Evolutionary conservation across 345 rosid genomes (phyloP).

Genomic region (Citrus reticulata): DNA sequence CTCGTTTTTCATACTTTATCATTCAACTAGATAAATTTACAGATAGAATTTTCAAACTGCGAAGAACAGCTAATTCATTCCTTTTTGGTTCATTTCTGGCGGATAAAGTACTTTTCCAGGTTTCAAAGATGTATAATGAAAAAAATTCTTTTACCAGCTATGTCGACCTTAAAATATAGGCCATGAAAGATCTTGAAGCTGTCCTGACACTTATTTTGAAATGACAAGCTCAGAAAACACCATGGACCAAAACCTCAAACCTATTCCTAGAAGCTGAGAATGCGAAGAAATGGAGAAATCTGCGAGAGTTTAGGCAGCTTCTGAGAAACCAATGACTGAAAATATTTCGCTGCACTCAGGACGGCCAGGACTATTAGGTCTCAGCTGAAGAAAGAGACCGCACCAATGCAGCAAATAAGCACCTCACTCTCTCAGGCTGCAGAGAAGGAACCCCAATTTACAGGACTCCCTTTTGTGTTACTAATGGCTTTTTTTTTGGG

Average conservation of each 20-base stretch:
- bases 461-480: no score
- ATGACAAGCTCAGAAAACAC: conserved; percentile 43
- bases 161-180: conserved; percentile 87
- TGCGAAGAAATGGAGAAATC: conserved; percentile 68
- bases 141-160: conserved; percentile 83
- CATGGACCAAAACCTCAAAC: conserved; percentile 62
- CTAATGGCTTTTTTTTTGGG: no score
- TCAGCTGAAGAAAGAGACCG: conserved; percentile 85
- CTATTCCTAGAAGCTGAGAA: conserved; percentile 84
- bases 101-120: neutral
- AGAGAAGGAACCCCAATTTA: no score
- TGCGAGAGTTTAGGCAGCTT: conserved; percentile 53
- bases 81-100: conserved; percentile 5
- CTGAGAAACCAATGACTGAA: conserved; percentile 62
- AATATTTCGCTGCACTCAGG: conserved; percentile 39
- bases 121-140: conserved; percentile 61
- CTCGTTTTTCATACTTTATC: neutral
- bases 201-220: conserved; percentile 57
- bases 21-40: no score
- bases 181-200: conserved; percentile 84
- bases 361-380: conserved; percentile 58
- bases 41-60: no score
- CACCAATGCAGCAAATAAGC: conserved; percentile 68
- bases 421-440: conserved; percentile 52
- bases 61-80: neutral